Conservation (phyloP, 331 rosid genomes). For the Malus hybrid region DNA sequence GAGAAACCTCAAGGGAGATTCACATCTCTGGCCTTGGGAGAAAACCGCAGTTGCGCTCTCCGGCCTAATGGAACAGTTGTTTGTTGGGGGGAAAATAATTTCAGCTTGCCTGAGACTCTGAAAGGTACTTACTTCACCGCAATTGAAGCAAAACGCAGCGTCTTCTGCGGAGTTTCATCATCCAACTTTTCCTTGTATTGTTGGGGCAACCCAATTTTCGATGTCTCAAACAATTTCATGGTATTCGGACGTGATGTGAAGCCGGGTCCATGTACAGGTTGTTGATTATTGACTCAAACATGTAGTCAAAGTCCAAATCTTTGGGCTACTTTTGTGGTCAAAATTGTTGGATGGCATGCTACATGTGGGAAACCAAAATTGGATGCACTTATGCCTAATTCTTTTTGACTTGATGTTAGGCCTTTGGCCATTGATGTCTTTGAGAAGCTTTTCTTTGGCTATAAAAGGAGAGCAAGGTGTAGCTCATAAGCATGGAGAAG, state of each 20-base stretch:
- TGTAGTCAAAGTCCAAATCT: too few relatives aligned
- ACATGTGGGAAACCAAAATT: too few relatives aligned
- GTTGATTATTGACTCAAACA: too few relatives aligned
- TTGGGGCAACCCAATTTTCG: constrained; percentile 51
- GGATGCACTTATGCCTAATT: too few relatives aligned
- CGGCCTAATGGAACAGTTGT: constrained; percentile 21
- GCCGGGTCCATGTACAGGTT: constrained; percentile 65
- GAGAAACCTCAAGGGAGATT: constrained; percentile 40
- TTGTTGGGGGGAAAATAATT: constrained; percentile 74
- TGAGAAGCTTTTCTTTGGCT: too few relatives aligned
- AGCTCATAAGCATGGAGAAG: too few relatives aligned
- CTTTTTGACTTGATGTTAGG: too few relatives aligned
- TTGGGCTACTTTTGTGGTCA: too few relatives aligned
- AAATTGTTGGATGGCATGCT: too few relatives aligned
- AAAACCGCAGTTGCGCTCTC: constrained; percentile 59
- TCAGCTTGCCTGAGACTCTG: constrained; percentile 42
- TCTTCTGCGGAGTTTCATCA: constrained; percentile 58
- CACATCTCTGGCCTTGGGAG: constrained; percentile 65
- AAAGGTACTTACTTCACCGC: constrained; percentile 23
- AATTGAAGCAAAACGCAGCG: constrained; percentile 47
- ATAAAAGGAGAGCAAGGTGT: too few relatives aligned
- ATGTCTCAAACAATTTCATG: constrained; percentile 16
- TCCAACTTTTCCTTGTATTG: constrained; percentile 45
- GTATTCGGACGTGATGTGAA: constrained; percentile 43
- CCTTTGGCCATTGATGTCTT: too few relatives aligned